phyloP scores from a whole-genome alignment of 2,329 filamentous ascomycete genomes.

The Shiraia sp. region DNA sequence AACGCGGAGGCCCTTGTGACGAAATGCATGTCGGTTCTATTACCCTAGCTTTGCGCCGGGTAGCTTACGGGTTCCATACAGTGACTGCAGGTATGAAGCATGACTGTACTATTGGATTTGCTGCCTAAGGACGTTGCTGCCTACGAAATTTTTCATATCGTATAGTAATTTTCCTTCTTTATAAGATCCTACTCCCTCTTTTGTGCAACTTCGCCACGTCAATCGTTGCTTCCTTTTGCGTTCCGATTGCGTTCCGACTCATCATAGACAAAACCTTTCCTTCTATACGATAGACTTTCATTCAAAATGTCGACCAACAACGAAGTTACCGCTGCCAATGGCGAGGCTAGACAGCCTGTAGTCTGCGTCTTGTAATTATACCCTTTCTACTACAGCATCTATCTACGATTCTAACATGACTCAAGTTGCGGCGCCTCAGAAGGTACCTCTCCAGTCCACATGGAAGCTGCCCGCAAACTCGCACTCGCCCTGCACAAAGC shows the following conservation, averaged over 20 bases:
- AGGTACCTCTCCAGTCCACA: constrained; percentile 73
- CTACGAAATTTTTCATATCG: too few species aligned
- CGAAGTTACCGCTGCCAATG: constrained; percentile 12
- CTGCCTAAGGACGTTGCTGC: too few species aligned
- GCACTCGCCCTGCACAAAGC: constrained; percentile 73
- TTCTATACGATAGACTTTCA: neutral
- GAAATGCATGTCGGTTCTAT: constrained; percentile 16
- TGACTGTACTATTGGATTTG: too few species aligned
- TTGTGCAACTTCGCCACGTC: constrained; percentile 6
- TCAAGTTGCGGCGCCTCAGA: constrained; percentile 82
- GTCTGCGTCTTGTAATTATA: constrained; percentile 80
- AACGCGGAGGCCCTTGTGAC: constrained; percentile 18
- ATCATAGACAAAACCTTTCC: too few species aligned
- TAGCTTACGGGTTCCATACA: too few species aligned
- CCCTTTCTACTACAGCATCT: neutral
- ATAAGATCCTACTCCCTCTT: too few species aligned
- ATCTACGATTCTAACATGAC: constrained; percentile 13
- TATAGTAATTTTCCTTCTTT: too few species aligned
- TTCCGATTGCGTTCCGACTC: constrained; percentile 11
- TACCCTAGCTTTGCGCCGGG: too few species aligned
- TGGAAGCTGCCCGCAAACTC: constrained; percentile 77
- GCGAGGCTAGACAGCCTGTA: constrained; percentile 56
- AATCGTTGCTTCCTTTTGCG: constrained; percentile 5
- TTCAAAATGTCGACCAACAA: constrained; percentile 27
- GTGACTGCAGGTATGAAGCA: too few species aligned